phyloP scores from a whole-genome alignment of 2,329 filamentous ascomycete genomes.

The Cladophialophora bantiana region DNA sequence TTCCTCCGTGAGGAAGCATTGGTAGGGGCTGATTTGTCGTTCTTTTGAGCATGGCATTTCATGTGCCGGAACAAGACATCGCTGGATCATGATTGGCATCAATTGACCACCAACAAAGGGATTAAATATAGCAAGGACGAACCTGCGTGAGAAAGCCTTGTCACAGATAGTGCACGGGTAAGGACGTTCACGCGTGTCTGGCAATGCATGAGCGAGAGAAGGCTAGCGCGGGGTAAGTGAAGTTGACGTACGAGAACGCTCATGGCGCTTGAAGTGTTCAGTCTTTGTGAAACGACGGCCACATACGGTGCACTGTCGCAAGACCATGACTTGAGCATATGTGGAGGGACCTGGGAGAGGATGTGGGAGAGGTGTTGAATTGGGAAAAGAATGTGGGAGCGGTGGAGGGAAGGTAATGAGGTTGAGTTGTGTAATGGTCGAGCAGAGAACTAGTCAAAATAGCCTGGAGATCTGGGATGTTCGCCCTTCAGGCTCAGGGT shows the following conservation, averaged over 20 bases:
- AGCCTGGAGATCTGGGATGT: conserved; percentile 14
- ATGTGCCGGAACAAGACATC: conserved; percentile 60
- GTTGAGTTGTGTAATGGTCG: conserved; percentile 1
- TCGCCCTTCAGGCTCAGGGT: background rate
- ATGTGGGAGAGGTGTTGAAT: conserved; percentile 20
- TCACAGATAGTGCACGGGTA: conserved; percentile 62
- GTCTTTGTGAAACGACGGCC: conserved; percentile 64
- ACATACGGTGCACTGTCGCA: conserved; percentile 56
- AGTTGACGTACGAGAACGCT: conserved; percentile 59
- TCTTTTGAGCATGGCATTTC: conserved; percentile 57
- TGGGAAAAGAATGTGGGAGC: conserved; percentile 31
- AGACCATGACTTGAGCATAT: conserved; percentile 46
- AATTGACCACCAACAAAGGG: conserved; percentile 10
- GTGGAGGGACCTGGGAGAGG: conserved; percentile 13
- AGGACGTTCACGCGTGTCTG: conserved; percentile 63
- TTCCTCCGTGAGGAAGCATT: conserved; percentile 43
- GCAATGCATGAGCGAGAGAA: conserved; percentile 33
- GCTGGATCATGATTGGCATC: conserved; percentile 44
- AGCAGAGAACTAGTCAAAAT: conserved; percentile 1
- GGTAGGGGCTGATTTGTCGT: conserved; percentile 44
- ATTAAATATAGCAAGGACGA: conserved; percentile 18
- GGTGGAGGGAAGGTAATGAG: conserved; percentile 28
- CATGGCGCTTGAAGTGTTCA: conserved; percentile 63
- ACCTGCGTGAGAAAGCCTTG: conserved; percentile 64
- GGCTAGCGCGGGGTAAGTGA: conserved; percentile 9